Base-by-base conservation (phyloP, 805 yeast species). In the Saturnispora silvae region DNA sequence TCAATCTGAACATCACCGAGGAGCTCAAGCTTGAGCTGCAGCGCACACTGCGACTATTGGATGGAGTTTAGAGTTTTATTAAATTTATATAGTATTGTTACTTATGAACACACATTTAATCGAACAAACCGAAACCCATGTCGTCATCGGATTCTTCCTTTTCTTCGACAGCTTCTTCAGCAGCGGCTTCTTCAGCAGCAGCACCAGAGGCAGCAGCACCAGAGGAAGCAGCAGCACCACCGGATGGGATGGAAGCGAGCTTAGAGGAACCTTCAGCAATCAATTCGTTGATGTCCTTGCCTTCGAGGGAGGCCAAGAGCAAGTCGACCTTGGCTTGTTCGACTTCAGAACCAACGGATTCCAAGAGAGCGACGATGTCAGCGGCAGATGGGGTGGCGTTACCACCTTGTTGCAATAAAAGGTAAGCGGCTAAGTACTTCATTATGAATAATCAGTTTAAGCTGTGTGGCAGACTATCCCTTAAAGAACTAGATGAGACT, bases 361-460 rank as follows among this genome's bases (percentile, higher is more conserved):
- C 81, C 64, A 92, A 78, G 60, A 92, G 81, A 55, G 80, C 59
- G 69, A 83, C 71, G 75, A 92, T 75, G 68, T 85, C 89, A 61
- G 81, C 77, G 57, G 95, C 94, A 55, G 95, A 72, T 70, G 98
- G 97, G 59, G 92, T 62, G 64, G 86, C 66, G 75, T 77, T 79
- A 67, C 97, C 98, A 70, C 95, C 95, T 67, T 92, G 86, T 73
- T 81, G 86, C 70, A 92, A 79, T 72, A 89, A 81, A 70, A 92
- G 81, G 77, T 92, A 92, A 70, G 98, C 97, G 72, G 98, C 98
- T 73, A 92, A 81, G 80, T 89, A 89, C 83, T 86, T 92, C 96
- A 86, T 60, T 50, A 43, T 48, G 80, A 77, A 77, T 77, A 77
- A 77, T 77, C 83, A 75, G 66, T 75, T 77, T 77, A 78, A 78